Percentiles rank a stretch among this genome's conserved stretches.
phyloP scores from a whole-genome alignment of 129 eudicot species.

The Kitagawia praeruptora region DNA sequence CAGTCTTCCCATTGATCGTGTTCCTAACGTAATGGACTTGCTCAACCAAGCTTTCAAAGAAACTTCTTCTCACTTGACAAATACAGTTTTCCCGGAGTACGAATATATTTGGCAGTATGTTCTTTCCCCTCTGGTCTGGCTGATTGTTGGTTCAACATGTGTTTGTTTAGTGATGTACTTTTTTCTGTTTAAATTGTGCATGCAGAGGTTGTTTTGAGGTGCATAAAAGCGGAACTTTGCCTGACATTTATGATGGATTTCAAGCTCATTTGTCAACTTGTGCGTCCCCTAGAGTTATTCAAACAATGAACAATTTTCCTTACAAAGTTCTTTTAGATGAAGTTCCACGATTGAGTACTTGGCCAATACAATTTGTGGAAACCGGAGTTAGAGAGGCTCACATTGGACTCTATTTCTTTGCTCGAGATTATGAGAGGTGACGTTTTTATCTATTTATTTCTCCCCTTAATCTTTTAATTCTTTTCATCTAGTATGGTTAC shows the following conservation, averaged over 20 bases:
- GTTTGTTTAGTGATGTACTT: not conserved
- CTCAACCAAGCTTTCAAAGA: constrained; percentile 24
- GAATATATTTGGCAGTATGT: constrained; percentile 94
- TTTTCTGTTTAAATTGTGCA: constrained; percentile 11
- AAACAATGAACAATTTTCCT: constrained; percentile 53
- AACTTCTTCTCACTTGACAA: constrained; percentile 28
- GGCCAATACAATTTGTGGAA: constrained; percentile 81
- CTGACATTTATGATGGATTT: constrained; percentile 61
- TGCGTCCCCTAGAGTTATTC: constrained; percentile 66
- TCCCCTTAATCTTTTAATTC: not conserved
- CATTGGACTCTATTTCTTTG: constrained; percentile 77
- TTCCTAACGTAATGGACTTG: constrained; percentile 23
- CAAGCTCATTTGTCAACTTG: constrained; percentile 85
- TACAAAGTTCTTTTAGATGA: constrained; percentile 45
- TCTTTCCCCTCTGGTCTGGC: constrained; percentile 1
- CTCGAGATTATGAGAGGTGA: constrained; percentile 80
- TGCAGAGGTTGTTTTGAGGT: constrained; percentile 91
- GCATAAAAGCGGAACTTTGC: constrained; percentile 38
- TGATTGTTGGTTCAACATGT: not conserved
- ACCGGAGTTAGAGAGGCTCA: constrained; percentile 61
- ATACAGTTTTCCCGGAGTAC: constrained; percentile 70
- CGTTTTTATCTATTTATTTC: constrained; percentile 3
- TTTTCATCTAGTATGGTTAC: not conserved
- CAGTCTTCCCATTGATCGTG: constrained; percentile 15
- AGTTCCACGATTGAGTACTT: constrained; percentile 69